Percentiles rank a stretch among this genome's conserved stretches.
These are phyloP conservation scores for Trichophyton mentagrophytes DNA, from an alignment of 2,329 filamentous ascomycete genomes.

Conservation along the genomic window DNA sequence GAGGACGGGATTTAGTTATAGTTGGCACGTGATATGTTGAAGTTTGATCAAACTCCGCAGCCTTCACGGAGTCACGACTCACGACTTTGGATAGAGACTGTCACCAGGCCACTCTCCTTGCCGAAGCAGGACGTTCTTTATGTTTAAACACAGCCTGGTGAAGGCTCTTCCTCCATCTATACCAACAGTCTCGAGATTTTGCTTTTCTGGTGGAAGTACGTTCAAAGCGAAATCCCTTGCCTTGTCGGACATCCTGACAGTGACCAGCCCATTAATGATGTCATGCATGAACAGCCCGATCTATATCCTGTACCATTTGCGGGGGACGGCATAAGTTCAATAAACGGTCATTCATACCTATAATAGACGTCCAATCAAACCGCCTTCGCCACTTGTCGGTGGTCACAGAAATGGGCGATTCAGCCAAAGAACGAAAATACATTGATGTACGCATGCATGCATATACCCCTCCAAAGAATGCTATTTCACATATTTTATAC, in stretches of 20 bases:
- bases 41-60: not conserved
- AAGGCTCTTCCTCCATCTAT: too few species aligned
- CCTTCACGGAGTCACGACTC: too few species aligned
- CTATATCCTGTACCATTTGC: not conserved
- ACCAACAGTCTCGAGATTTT: not conserved
- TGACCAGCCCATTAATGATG: not conserved
- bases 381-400: not conserved
- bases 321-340: not conserved
- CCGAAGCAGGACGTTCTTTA: not conserved
- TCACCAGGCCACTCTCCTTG: too few species aligned
- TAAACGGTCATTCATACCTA: not conserved
- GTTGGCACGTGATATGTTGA: not conserved
- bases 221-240: not conserved
- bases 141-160: not conserved
- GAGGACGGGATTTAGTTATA: too few species aligned
- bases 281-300: not conserved
- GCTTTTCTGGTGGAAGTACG: not conserved
- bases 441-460: constrained; percentile 31
- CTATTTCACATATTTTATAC: not conserved
- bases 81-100: not conserved
- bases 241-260: not conserved
- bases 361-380: not conserved
- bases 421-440: constrained; percentile 29
- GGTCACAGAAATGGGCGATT: constrained; percentile 24
- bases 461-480: not conserved